Base-by-base conservation (phyloP, 2,329 filamentous ascomycete species). In the Tetracladium maxilliforme region DNA sequence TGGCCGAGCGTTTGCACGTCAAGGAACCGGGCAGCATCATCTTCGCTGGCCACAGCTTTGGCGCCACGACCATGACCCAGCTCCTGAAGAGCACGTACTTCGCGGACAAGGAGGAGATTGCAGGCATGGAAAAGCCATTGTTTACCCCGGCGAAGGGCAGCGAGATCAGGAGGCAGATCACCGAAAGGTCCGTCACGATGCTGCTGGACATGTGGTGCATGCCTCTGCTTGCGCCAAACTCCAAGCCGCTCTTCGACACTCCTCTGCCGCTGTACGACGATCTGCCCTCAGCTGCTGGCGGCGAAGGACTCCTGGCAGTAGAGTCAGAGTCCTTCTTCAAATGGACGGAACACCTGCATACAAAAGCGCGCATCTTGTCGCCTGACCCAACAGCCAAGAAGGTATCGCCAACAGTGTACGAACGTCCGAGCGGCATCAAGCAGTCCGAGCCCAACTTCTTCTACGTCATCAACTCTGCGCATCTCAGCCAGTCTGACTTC, bases 201-300 rank as follows among this genome's bases (percentile, higher is more conserved):
- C 56, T 92, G 2, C 64, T 92, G 7, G 83, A 92, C 40, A 71
- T 83, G 51, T 92, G 81, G 81, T 74, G 72, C 32, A 63, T 86
- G 34, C 78, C 82, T 1, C 55, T 87, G 15, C 56, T 74, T 20
- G 69, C 69, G 3, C 64, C 67, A 5, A 52, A 61, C 19, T 76
- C 74, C 3, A 51, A 58, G 7, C 65, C 71, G 34, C 63, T 92
- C 1, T 73, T 69, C 50, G 57, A 71, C n/a, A 61, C 75, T n/a
- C 77, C 81, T 0, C 53, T 92, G 14, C 83, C 82, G 0, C 64
- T 60, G 11, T 83, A 83, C 40, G 33, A 44, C 4, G n/a, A n/a
- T n/a, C n/a, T n/a, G n/a, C 57, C 58, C 13, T 50, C 60, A 10
- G 61, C 59, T 0, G 55, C 63, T 0, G 65, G 65, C 7, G 62